Conservation (phyloP, 129 eudicot genomes). For the Deinandra increscens region DNA sequence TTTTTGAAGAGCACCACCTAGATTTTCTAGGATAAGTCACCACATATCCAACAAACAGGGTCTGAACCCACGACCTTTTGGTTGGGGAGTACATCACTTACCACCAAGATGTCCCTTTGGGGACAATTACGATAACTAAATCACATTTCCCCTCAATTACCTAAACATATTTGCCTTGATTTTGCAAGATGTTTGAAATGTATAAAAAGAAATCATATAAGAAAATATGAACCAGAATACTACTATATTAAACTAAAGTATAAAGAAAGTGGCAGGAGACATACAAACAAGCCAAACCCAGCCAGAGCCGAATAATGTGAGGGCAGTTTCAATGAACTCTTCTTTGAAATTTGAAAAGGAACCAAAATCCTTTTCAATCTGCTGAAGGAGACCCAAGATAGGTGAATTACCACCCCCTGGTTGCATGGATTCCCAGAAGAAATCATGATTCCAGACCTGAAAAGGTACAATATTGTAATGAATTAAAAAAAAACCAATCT, state of each 20-base stretch:
- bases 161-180: neutral
- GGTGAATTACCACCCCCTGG: slow-evolving; percentile 90
- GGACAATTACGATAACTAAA: neutral
- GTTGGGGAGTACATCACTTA: too few relatives aligned
- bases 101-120: too few relatives aligned
- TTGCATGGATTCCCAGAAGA: slow-evolving; percentile 99
- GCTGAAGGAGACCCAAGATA: slow-evolving; percentile 61
- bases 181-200: neutral
- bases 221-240: slow-evolving; percentile 2
- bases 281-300: slow-evolving; percentile 99
- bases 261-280: slow-evolving; percentile 32
- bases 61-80: too few relatives aligned
- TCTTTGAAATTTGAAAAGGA: slow-evolving; percentile 75
- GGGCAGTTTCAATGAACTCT: slow-evolving; percentile 62
- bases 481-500: neutral
- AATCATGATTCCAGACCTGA: slow-evolving; percentile 98
- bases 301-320: slow-evolving; percentile 81
- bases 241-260: neutral
- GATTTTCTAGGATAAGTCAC: too few relatives aligned
- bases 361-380: slow-evolving; percentile 90
- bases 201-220: neutral
- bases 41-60: too few relatives aligned
- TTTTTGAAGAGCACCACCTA: too few relatives aligned
- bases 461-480: slow-evolving; percentile 9
- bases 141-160: neutral